Evolutionary conservation across 192 early-diverging fungal genomes (phyloP).

Genomic region (Mortierella alpina): DNA sequence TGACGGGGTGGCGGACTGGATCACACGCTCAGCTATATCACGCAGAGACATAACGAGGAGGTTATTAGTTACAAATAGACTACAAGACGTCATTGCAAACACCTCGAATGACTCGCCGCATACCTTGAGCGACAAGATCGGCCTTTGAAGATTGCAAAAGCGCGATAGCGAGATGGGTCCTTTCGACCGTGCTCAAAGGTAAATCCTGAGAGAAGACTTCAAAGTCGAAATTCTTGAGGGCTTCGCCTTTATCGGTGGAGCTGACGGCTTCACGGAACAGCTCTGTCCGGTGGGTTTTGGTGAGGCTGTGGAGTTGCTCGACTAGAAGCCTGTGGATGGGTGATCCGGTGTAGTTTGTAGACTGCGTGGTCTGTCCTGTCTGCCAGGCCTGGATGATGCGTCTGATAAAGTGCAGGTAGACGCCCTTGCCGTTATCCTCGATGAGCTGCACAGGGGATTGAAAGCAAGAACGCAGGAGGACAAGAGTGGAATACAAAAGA

Average conservation of each 20-base stretch:
- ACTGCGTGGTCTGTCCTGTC: slow-evolving; percentile 29
- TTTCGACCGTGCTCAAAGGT: slow-evolving; percentile 52
- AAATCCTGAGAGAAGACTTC: slow-evolving; percentile 48
- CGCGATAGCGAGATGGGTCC: slow-evolving; percentile 51
- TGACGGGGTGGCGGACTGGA: slow-evolving; percentile 24
- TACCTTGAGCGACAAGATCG: slow-evolving; percentile 58
- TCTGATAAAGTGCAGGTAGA: slow-evolving; percentile 63
- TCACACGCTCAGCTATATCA: slow-evolving; percentile 41
- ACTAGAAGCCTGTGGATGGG: slow-evolving; percentile 55
- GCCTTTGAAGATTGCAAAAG: slow-evolving; percentile 52
- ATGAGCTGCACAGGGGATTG: slow-evolving; percentile 50
- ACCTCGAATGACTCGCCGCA: neutral
- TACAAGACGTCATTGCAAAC: neutral
- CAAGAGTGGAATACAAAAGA: neutral
- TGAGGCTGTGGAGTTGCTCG: slow-evolving; percentile 48
- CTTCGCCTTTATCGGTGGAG: slow-evolving; percentile 56
- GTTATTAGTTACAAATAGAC: neutral
- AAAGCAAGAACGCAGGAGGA: neutral
- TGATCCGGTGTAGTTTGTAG: slow-evolving; percentile 35
- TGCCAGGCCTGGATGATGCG: slow-evolving; percentile 53
- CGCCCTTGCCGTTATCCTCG: slow-evolving; percentile 62
- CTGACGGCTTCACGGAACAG: slow-evolving; percentile 60
- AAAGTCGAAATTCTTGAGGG: slow-evolving; percentile 58
- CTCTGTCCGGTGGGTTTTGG: slow-evolving; percentile 48
- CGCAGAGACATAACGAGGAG: neutral